phyloP scores from a whole-genome alignment of 768 basidiomycete species.

The Strobilomyces confusus region DNA sequence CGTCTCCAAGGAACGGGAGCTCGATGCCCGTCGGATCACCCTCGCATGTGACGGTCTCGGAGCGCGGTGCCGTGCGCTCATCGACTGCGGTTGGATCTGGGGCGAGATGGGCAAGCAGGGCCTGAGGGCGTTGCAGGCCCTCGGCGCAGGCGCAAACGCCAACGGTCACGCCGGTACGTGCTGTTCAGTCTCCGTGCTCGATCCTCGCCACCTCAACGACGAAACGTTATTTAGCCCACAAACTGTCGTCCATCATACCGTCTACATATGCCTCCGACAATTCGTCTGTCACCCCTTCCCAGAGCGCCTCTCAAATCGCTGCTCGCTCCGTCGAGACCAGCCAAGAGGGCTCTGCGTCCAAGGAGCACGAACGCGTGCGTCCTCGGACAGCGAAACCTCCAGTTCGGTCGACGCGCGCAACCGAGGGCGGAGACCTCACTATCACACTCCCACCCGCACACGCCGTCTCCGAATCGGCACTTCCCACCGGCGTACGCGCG shows the following conservation, averaged over 20 bases:
- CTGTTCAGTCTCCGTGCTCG: not conserved
- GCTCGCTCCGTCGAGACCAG: conserved; percentile 16
- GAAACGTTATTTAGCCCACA: not conserved
- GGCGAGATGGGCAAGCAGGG: conserved; percentile 62
- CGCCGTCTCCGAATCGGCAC: conserved; percentile 23
- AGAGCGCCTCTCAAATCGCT: conserved; percentile 62
- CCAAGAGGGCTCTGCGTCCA: conserved; percentile 12
- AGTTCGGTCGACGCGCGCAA: not conserved
- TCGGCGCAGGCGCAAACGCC: not conserved
- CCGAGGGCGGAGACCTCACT: conserved; percentile 7
- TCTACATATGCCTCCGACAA: conserved; percentile 42
- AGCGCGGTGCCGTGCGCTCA: conserved; percentile 58
- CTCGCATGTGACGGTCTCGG: conserved; percentile 61
- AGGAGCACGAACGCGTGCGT: not conserved
- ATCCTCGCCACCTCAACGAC: not conserved
- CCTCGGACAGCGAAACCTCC: not conserved
- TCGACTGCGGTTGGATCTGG: conserved; percentile 69
- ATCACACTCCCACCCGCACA: conserved; percentile 25
- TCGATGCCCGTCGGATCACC: conserved; percentile 48
- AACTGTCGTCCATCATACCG: conserved; percentile 1
- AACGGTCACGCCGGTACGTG: conserved; percentile 1
- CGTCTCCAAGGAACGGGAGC: conserved; percentile 62
- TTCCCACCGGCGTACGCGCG: conserved; percentile 22
- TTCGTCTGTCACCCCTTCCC: conserved; percentile 72
- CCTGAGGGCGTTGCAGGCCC: conserved; percentile 30